Evolutionary conservation across 2,329 filamentous ascomycete species (phyloP), one percentile per base, ranked within the genome.

Genomic region (Biscogniauxia mediterranea): DNA sequence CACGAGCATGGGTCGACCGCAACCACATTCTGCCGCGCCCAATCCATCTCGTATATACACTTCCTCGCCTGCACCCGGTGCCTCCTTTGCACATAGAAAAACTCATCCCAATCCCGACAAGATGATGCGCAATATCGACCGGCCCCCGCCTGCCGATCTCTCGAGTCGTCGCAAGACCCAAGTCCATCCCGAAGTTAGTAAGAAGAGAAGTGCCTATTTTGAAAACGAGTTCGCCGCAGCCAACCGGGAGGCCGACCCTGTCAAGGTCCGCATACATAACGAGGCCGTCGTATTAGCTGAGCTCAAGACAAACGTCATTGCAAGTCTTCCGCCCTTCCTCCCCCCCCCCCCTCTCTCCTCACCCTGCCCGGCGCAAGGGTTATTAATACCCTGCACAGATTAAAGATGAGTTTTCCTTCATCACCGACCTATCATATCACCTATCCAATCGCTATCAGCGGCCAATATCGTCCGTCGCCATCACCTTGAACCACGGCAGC

Each of bases 401-500:
- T 69, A 84, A 88, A 66, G 89, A 94, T 71, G 89, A 93, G 69
- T 89, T 87, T 70, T 86, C 84, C 8, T 85, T 95, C 66, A 86
- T 93, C 55, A 90, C 87, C 11, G 87, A 90, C 69, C 80, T 96
- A 19, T 89, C 90, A 3, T 85, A 88, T 66, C 85, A 89, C 64
- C 80, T 97, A 17, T 89, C 91, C 1, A 83, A 85, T 62, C 86
- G 92, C 54, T 97, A 93, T 72, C 87, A 89, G 62, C 85, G 91
- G 26, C 87, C 91, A 2, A 83, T 91, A 60, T 85, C 87, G 2
- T 90, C 87, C 8, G 87, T 96, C 61, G 85, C 91, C 71, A 85
- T 96, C 54, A 89, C 86, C 1, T 78, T 96, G n/a, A 84, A 89
- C 51, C 91, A 95, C 70, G 88, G 89, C 25, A 83, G 85, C 15